A percentile compares a stretch with the other conserved stretches of the same genome.
phyloP scores from a whole-genome alignment of 2,329 filamentous ascomycete species.

The Fusarium falciforme region DNA sequence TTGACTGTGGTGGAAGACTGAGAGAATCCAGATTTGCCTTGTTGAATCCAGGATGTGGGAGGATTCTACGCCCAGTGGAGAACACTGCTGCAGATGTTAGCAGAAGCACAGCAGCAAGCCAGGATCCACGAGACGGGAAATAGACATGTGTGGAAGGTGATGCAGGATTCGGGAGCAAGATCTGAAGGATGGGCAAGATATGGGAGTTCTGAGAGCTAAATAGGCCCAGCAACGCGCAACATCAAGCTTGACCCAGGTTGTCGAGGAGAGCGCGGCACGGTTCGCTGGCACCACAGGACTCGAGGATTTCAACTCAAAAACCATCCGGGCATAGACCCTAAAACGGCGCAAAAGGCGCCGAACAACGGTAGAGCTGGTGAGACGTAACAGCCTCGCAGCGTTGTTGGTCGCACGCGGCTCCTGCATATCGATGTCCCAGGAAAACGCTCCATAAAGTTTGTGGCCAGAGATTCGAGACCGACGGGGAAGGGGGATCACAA shows the following conservation, averaged over 20 bases:
- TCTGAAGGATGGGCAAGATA: background rate
- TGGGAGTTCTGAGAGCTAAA: background rate
- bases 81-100: constrained; percentile 31
- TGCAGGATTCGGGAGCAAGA: background rate
- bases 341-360: constrained; percentile 11
- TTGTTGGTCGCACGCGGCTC: constrained; percentile 13
- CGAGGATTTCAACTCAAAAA: constrained; percentile 21
- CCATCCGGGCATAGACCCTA: constrained; percentile 25
- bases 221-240: background rate
- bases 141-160: constrained; percentile 6
- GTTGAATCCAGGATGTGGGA: constrained; percentile 17
- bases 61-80: constrained; percentile 18
- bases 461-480: constrained; percentile 3
- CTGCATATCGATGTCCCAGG: constrained; percentile 1
- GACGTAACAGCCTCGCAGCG: constrained; percentile 8
- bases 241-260: background rate
- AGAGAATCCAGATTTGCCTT: constrained; percentile 7
- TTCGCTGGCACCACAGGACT: constrained; percentile 23
- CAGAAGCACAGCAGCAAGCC: constrained; percentile 25
- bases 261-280: constrained; percentile 18
- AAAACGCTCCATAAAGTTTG: constrained; percentile 8
- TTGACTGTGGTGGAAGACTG: constrained; percentile 14
- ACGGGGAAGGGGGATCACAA: constrained; percentile 8
- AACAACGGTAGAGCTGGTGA: constrained; percentile 12
- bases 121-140: constrained; percentile 12